Percentiles rank a stretch among this genome's conserved stretches.
Conservation (phyloP, 1,284 basidiomycete genomes). For the Puccinia horiana region DNA sequence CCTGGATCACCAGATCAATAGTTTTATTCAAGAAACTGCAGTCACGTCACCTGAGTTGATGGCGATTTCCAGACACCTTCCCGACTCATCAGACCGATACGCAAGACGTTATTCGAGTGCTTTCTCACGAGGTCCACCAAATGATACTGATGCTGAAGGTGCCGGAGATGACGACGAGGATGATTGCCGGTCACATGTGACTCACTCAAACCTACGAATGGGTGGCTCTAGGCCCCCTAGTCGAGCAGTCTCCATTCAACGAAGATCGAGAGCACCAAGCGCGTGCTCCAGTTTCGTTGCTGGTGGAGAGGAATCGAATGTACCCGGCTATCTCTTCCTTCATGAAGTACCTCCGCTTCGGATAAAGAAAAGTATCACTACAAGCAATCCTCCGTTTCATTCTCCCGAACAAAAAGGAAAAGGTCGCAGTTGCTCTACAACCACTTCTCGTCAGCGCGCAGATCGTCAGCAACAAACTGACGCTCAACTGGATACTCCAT, state of each 20-base stretch:
- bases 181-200: neutral
- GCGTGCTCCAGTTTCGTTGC: slow-evolving; percentile 19
- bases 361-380: slow-evolving; percentile 3
- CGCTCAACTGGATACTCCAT: neutral
- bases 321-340: slow-evolving; percentile 38
- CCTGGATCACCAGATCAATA: slow-evolving; percentile 40
- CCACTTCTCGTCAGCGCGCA: neutral
- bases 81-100: neutral
- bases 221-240: slow-evolving; percentile 41
- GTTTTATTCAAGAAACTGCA: slow-evolving; percentile 18
- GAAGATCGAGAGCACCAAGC: slow-evolving; percentile 23
- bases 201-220: slow-evolving; percentile 27
- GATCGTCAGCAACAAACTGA: neutral
- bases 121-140: slow-evolving; percentile 6
- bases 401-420: slow-evolving; percentile 15
- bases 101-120: neutral
- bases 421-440: neutral
- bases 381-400: neutral
- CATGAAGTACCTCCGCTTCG: slow-evolving; percentile 39
- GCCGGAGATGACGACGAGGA: slow-evolving; percentile 3
- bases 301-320: slow-evolving; percentile 15
- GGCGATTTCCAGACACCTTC: neutral
- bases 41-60: neutral
- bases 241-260: neutral
- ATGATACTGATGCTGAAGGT: neutral